A percentile compares a stretch with the other conserved stretches of the same genome.
phyloP scores from a whole-genome alignment of 148 eudicot species.

The Nepenthes gracilis region DNA sequence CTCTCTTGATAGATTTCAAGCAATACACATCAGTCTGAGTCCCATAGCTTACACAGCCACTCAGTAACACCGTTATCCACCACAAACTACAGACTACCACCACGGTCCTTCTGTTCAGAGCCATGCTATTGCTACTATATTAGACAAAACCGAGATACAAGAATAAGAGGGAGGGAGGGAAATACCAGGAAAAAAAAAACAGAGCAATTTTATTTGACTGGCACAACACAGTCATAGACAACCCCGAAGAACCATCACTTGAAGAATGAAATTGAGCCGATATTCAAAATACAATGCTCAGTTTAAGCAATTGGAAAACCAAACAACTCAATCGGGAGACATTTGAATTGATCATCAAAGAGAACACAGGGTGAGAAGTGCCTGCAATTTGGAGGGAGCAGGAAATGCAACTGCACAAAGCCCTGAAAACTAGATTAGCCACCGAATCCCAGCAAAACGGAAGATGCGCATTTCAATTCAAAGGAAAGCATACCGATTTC shows the following conservation, averaged over 20 bases:
- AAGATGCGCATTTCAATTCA: conserved; percentile 15
- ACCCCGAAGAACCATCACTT: too few relatives aligned
- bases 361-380: not conserved
- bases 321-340: too few relatives aligned
- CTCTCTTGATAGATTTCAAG: conserved; percentile 10
- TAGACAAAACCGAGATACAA: too few relatives aligned
- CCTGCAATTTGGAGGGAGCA: conserved; percentile 4
- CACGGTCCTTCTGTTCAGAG: conserved; percentile 6
- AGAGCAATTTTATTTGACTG: too few relatives aligned
- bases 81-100: conserved; percentile 10
- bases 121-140: conserved; percentile 5
- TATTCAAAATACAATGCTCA: too few relatives aligned
- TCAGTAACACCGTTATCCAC: conserved; percentile 10
- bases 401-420: not conserved
- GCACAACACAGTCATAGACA: too few relatives aligned
- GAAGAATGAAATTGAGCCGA: too few relatives aligned
- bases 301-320: too few relatives aligned
- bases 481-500: conserved; percentile 3
- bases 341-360: not conserved
- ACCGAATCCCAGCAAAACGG: conserved; percentile 1
- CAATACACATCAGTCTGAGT: conserved; percentile 26
- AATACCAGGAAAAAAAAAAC: not conserved
- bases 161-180: not conserved
- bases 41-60: conserved; percentile 15
- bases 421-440: not conserved